Conservation (phyloP, 306 rosid species). For the Castanea sativa region DNA sequence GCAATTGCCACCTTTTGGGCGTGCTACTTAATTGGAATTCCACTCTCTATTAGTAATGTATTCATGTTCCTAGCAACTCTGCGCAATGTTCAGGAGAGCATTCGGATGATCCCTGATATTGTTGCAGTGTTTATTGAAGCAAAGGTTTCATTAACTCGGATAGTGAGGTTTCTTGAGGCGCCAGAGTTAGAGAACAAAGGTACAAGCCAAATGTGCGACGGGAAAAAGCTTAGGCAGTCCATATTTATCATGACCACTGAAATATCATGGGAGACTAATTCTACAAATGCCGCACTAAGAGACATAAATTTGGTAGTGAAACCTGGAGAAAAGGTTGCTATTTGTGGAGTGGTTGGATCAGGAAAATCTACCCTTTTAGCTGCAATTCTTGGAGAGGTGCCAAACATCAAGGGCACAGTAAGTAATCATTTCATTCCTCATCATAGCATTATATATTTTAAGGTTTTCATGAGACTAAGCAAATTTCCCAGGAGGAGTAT, state of each 20-base stretch:
- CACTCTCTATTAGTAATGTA: conserved; percentile 17
- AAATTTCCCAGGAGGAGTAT: background rate
- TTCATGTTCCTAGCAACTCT: conserved; percentile 31
- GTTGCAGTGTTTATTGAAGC: conserved; percentile 29
- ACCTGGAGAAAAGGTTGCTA: conserved; percentile 28
- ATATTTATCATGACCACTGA: conserved; percentile 8
- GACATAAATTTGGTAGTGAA: conserved; percentile 19
- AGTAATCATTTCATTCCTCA: conserved; percentile 1
- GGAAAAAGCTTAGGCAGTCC: conserved; percentile 4
- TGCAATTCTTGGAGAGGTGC: conserved; percentile 33
- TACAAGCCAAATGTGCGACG: background rate
- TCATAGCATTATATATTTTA: background rate
- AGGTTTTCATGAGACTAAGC: background rate
- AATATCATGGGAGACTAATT: conserved; percentile 29
- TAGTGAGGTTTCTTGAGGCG: conserved; percentile 29
- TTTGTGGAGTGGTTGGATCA: conserved; percentile 37
- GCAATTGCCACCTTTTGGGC: conserved; percentile 23
- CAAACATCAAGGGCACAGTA: conserved; percentile 22
- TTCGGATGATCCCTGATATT: conserved; percentile 22
- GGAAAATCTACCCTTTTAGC: conserved; percentile 37
- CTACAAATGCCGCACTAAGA: conserved; percentile 14
- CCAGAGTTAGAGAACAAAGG: conserved; percentile 13
- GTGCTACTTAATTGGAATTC: conserved; percentile 27
- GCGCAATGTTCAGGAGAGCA: conserved; percentile 30
- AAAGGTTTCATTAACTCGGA: conserved; percentile 24